These are phyloP conservation scores for Debaryomyces sp. DNA, from an alignment of 1,139 yeast species.

Conservation along the genomic window DNA sequence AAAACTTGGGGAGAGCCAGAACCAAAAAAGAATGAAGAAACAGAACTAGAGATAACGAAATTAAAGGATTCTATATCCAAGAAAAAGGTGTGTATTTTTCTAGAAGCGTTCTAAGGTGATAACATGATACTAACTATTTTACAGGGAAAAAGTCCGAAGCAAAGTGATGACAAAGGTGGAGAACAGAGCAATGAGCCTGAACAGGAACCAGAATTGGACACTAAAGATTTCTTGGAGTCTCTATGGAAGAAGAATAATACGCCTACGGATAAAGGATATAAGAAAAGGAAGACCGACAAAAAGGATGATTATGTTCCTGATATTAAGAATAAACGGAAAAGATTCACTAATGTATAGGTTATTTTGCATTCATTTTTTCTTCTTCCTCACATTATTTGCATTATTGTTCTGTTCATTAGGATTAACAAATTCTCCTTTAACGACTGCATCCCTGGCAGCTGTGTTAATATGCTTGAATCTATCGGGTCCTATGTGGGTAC, in stretches of 20 bases:
- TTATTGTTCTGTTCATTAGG: constrained; percentile 8
- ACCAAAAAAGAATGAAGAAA: constrained; percentile 31
- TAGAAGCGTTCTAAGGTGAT: not conserved
- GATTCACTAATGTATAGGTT: constrained; percentile 9
- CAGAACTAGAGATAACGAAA: constrained; percentile 30
- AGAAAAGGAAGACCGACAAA: constrained; percentile 13
- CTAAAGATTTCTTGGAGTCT: constrained; percentile 23
- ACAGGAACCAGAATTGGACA: constrained; percentile 7
- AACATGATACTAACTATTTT: constrained; percentile 12
- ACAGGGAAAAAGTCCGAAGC: not conserved
- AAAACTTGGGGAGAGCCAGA: constrained; percentile 27
- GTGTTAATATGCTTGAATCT: constrained; percentile 91
- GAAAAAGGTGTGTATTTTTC: constrained; percentile 12
- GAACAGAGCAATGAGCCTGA: constrained; percentile 9
- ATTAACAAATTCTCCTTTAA: constrained; percentile 56
- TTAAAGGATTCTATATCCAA: constrained; percentile 18
- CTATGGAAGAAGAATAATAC: constrained; percentile 33
- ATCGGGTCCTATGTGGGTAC: constrained; percentile 88
- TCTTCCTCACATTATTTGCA: constrained; percentile 24
- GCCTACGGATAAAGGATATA: constrained; percentile 6
- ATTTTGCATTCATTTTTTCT: constrained; percentile 18
- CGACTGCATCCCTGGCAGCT: constrained; percentile 81
- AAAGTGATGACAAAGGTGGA: not conserved
- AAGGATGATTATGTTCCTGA: constrained; percentile 18
- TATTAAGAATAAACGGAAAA: constrained; percentile 18